Base-by-base conservation (phyloP, 148 eudicot species). In the Spergularia bocconei region DNA sequence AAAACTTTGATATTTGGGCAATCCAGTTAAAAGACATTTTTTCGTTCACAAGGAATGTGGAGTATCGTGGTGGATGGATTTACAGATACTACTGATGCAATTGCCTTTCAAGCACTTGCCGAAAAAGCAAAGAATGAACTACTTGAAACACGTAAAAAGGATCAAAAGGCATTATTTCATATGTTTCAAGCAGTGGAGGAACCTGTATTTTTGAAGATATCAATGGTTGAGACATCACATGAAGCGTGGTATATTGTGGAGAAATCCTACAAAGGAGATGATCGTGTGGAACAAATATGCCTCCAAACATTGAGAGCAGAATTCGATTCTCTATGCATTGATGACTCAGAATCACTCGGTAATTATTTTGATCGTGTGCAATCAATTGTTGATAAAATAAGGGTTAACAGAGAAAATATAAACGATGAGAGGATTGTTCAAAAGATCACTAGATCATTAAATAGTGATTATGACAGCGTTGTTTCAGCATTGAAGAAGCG, bases 321-420 rank as follows among this genome's bases (percentile, higher is more conserved):
- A 21, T 63, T 74, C 50, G 60, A 74, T 54, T 21, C 47, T 7
- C 17, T 63, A 13, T 1, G 20, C 13, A 73, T 73, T 63, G 56
- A 33, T n/a, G 78, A 75, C 13, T 14, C n/a, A 4, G 69, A 74
- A 20, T 47, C 59, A 0, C 15, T 74, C 11, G 5, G 13, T 44
- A 16, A 11, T 2, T 75, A 75, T 39, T 65, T 64, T 44, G 33
- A 29, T 19, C 3, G 67, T 41, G 56, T 21, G 2, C 13, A 50
- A 13, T 23, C 70, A 8, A 75, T 75, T 53, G 29, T 63, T 13
- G 36, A 75, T 54, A 71, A 75, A 75, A 75, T 75, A 9, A 17
- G 10, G 19, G 50, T 47, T 2, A 25, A 64, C 69, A 63, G 63
- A 5, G 63, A 75, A 54, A 19, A 5, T 44, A 64, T 68, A 4